Base-by-base conservation (phyloP, 1,284 basidiomycete species). In the Leccinum pachyderme region DNA sequence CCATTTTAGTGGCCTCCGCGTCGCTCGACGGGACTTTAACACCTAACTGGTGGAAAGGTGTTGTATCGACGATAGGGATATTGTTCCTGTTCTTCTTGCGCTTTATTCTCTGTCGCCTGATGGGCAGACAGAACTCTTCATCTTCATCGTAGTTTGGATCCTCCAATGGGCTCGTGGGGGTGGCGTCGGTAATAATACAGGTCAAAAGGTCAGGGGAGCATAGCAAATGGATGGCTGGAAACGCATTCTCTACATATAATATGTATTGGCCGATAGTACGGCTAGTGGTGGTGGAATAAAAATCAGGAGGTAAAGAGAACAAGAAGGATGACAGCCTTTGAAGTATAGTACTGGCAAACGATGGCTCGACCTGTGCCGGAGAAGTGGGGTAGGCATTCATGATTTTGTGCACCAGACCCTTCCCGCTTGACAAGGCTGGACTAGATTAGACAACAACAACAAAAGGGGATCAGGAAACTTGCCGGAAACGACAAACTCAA, bases 401-500 rank as follows among this genome's bases (percentile, higher is more conserved):
- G 13, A 71, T 64, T 12, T 27, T 49, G 32, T 31, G 18, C 24
- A 61, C 53, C 35, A 72, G 12, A 22, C 35, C 4, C 11, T 41
- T 39, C 24, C 45, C 52, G 2, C 49, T 46, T 18, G 62, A 58
- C 54, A 54, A 53, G 35, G 56, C 70, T 72, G 37, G 33, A n/a
- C 9, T 18, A n/a, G 28, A 0, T 60, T 41, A 56, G 48, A 43
- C 3, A 15, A 31, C 2, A 45, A 27, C 11, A 29, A 31, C 2
- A 6, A 4, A 22, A 7, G 4, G 27, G 1, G 12, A 22, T 11
- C 29, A 51, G 44, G 2, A 18, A 13, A 57, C 62, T 47, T 53
- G 66, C 67, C 55, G 1, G 70, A 72, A 7, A 70, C n/a, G 0
- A 72, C 22, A 13, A 64, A 72, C 7, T 68, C 64, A 4, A 69